Evolutionary conservation across 2,329 filamentous ascomycete species (phyloP), one percentile per base, ranked within the genome.

Genomic region (Huntiella decipiens): DNA sequence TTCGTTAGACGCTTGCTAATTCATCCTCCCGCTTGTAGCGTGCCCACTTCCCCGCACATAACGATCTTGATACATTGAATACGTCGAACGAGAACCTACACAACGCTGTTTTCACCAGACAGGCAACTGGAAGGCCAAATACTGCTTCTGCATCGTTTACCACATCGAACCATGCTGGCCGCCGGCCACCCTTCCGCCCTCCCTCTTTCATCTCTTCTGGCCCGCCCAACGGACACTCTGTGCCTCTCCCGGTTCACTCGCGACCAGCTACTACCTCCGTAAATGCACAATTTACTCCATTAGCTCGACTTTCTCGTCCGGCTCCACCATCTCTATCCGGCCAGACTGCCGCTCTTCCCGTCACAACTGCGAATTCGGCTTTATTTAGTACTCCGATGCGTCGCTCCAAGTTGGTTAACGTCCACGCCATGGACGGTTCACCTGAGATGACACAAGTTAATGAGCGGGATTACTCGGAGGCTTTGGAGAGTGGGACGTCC

Each of bases 391-490:
- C 40, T 4, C 40, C 40, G 12, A 31, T 31, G 10, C 40, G 12
- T 13, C 7, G 19, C 28, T 43, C 40, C 28, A 12, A 15, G 31
- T 13, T 43, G 11, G 12, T 32, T 8, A 43, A 13, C 3, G 13
- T 44, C 7, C 31, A 15, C n/a, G 41, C 37, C 16, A 50, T 46
- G 41, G 45, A 50, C 17, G 33, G 43, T 16, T 51, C 50, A 15
- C 44, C 51, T 11, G 50, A 70, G 7, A 67, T 67, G 1, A 76
- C 72, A 1, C 72, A 76, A 56, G 60, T 65, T 48, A 76, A 76
- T 52, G 64, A 67, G 40, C 66, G 71, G 34, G 72, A 73, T 56
- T 76, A 76, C 22, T 28, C 22, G 7, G 22, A 28, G 22, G 22
- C 22, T 10, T 10, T 28, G 8, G 22, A 28, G 6, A 28, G 22